Base-by-base conservation (phyloP, 768 basidiomycete species). In the Boletus speciosus region DNA sequence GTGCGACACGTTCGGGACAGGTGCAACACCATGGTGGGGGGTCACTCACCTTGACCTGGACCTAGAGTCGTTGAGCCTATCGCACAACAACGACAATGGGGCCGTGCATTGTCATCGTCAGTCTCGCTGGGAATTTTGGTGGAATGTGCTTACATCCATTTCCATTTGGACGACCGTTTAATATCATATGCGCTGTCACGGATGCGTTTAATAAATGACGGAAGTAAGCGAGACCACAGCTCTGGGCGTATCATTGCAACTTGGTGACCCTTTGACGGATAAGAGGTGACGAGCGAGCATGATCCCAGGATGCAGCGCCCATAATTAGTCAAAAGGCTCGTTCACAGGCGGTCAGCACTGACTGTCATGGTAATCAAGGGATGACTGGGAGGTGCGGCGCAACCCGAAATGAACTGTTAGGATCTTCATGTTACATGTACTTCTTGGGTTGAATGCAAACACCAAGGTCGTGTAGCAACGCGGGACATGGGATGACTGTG, bases 201-300 rank as follows among this genome's bases (percentile, higher is more conserved):
- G 49, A 19, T 15, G 38, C 37, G 51, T 52, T 53, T 53, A 52
- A 53, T 52, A 41, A 54, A 35, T 36, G 51, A 27, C 52, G 52
- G 37, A 52, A 52, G 51, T 52, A 52, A 39, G 51, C 49, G 49
- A 52, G 8, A 29, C 36, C 19, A 11, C 47, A 51, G 35, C 19
- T 36, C 25, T 49, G 32, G 36, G 29, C 21, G 36, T 23, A 12
- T 21, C 37, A 49, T 15, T 42, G 48, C 27, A 16, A 15, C 14
- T 25, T 14, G 21, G 23, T n/a, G 43, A 21, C 25, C 36, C 49
- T 34, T 29, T 23, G 6, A 23, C 15, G 32, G 15, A 47, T 47
- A 23, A 32, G 11, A 35, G 16, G 23, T 14, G 40, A 41, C 40
- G 29, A 29, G 10, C 12, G 11, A 16, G 12, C 34, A 15, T 5